These are phyloP conservation scores for Gonapodya sp. DNA, from an alignment of 192 early-diverging fungal genomes.

Conservation along the genomic window DNA sequence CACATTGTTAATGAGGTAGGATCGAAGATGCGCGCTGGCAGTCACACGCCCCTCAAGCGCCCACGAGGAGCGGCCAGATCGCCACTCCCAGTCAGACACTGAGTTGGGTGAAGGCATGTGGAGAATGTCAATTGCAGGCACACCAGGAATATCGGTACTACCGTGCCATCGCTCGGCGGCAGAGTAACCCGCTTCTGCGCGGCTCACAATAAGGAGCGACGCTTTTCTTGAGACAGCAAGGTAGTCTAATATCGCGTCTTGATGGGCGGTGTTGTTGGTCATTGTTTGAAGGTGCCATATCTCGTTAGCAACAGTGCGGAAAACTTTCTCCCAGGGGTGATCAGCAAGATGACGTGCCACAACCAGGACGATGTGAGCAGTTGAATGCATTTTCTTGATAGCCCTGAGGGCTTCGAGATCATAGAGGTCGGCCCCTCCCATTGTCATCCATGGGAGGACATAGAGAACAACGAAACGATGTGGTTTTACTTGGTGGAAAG, in stretches of 20 bases:
- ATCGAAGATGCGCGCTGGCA: not conserved
- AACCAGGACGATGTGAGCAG: slow-evolving; percentile 10
- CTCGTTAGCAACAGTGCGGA: slow-evolving; percentile 15
- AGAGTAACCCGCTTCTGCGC: not conserved
- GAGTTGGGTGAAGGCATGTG: not conserved
- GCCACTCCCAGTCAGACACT: not conserved
- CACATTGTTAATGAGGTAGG: not conserved
- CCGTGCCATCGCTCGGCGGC: not conserved
- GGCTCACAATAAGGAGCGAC: not conserved
- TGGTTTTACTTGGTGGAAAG: not conserved
- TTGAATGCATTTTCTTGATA: not conserved
- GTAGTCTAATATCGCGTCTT: slow-evolving; percentile 19
- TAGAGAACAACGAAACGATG: slow-evolving; percentile 16
- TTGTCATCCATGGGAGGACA: slow-evolving; percentile 29
- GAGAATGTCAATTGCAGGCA: not conserved
- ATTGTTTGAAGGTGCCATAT: slow-evolving; percentile 22
- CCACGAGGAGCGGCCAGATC: not conserved
- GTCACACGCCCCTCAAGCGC: not conserved
- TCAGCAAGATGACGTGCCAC: slow-evolving; percentile 12
- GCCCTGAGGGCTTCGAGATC: slow-evolving; percentile 18
- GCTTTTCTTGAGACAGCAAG: slow-evolving; percentile 6
- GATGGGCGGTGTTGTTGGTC: slow-evolving; percentile 19
- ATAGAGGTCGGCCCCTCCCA: slow-evolving; percentile 28
- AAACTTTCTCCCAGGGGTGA: slow-evolving; percentile 21
- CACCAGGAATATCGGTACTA: not conserved